Percentiles rank a stretch among this genome's conserved stretches.
Conservation (phyloP, 768 basidiomycete genomes). For the Termitomyces heimii region DNA sequence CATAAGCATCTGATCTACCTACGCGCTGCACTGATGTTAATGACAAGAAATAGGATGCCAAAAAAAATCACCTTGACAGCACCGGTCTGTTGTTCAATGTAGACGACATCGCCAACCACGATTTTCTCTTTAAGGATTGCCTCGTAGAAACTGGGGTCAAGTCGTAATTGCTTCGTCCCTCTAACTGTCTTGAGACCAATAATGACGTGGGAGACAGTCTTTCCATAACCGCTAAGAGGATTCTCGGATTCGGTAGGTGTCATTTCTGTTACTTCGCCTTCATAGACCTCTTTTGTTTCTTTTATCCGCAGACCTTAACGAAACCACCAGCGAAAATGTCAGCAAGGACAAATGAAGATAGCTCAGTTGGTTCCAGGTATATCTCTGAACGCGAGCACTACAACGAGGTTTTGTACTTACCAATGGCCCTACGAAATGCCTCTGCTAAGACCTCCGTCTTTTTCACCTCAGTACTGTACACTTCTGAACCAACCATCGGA, state of each 20-base stretch:
- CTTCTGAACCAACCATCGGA: constrained; percentile 97
- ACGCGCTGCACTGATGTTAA: constrained; percentile 57
- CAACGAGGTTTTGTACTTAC: constrained; percentile 39
- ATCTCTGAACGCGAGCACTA: neutral
- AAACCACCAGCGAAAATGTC: neutral
- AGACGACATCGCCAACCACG: constrained; percentile 93
- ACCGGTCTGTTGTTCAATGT: constrained; percentile 90
- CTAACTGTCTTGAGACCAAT: constrained; percentile 92
- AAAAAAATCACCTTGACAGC: constrained; percentile 77
- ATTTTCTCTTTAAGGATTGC: constrained; percentile 97
- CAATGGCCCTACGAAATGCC: constrained; percentile 91
- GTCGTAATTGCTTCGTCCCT: constrained; percentile 88
- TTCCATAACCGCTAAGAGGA: constrained; percentile 95
- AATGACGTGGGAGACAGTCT: constrained; percentile 97
- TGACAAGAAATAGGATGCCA: neutral
- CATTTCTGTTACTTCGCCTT: constrained; percentile 96
- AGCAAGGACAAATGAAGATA: neutral
- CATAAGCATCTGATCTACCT: constrained; percentile 95
- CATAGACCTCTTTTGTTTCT: constrained; percentile 98
- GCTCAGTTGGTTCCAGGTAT: neutral
- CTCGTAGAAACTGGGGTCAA: constrained; percentile 96
- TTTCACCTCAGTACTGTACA: constrained; percentile 95
- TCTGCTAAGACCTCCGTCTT: constrained; percentile 98
- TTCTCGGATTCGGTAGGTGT: constrained; percentile 97
- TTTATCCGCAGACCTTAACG: constrained; percentile 90